Base-by-base conservation (phyloP, 345 rosid species). In the Lenwebbia sp. region DNA sequence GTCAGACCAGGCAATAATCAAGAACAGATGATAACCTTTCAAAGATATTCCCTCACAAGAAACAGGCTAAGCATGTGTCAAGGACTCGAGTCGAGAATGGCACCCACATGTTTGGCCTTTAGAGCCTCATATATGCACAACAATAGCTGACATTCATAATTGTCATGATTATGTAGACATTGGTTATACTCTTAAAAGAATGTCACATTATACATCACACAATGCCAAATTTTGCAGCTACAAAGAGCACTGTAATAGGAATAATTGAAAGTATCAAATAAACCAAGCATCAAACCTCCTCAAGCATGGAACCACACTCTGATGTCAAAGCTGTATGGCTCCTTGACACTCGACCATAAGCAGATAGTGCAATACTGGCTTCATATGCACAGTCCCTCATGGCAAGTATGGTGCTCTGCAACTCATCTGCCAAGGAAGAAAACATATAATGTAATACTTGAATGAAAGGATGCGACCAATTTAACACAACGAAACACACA, bases 251-350 rank as follows among this genome's bases (percentile, higher is more conserved):
- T 15, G 82, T 76, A 50, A 50, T 50, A 50, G 52, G 26, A n/a
- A 82, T 5, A 50, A 52, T 25, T 82, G 41, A 4, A 82, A 54
- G 83, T 28, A 28, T 51, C 57, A 65, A 65, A 28, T 82, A 41
- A 82, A 37, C 55, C 25, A 49, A 44, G 84, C 84, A 52, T 82
- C 25, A 51, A 82, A 82, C 99, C 98, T 96, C 99, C 89, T 96
- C 96, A 83, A 96, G 98, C 99, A 96, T 95, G 88, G 96, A 94
- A 88, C 98, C 98, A 88, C 98, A 91, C 90, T 96, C 99, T 57
- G 98, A 91, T 88, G 99, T 96, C 92, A 96, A 93, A 89, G 97
- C 98, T 87, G 99, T 94, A 89, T 94, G 95, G 85, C 93, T 92
- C 90, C 94, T 95, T 51, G 96, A 94, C 85, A 95, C 92, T 85